phyloP scores from a whole-genome alignment of 2,329 filamentous ascomycete species.

The Aspergillus fumigatus region DNA sequence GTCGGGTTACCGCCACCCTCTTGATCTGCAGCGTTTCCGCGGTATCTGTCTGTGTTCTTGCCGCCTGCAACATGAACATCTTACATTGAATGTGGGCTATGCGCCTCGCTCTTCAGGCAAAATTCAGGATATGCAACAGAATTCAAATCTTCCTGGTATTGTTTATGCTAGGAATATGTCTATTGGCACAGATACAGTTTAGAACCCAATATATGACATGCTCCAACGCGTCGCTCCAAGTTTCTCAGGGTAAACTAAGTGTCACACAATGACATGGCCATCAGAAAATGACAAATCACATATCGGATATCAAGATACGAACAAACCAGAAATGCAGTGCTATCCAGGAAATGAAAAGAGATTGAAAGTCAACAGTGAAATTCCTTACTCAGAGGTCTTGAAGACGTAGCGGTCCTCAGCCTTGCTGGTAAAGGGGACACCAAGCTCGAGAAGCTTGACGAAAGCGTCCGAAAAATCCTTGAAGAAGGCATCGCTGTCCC shows the following conservation, averaged over 20 bases:
- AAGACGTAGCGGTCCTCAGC: constrained; percentile 58
- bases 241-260: not conserved
- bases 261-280: not conserved
- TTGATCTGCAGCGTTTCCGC: not conserved
- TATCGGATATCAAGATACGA: constrained; percentile 21
- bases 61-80: not conserved
- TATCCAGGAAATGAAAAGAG: constrained; percentile 11
- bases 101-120: too few species aligned
- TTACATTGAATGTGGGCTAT: not conserved
- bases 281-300: constrained; percentile 1
- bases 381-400: constrained; percentile 50
- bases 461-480: constrained; percentile 80
- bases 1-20: not conserved
- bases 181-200: not conserved
- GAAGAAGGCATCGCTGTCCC: constrained; percentile 89
- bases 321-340: constrained; percentile 6
- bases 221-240: not conserved
- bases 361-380: not conserved
- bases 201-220: not conserved
- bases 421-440: constrained; percentile 76
- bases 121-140: not conserved
- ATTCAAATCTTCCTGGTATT: not conserved
- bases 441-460: constrained; percentile 83
- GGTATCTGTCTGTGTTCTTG: not conserved
- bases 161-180: not conserved